These are phyloP conservation scores for Tagetes erecta DNA, from an alignment of 129 eudicot species.

Conservation along the genomic window DNA sequence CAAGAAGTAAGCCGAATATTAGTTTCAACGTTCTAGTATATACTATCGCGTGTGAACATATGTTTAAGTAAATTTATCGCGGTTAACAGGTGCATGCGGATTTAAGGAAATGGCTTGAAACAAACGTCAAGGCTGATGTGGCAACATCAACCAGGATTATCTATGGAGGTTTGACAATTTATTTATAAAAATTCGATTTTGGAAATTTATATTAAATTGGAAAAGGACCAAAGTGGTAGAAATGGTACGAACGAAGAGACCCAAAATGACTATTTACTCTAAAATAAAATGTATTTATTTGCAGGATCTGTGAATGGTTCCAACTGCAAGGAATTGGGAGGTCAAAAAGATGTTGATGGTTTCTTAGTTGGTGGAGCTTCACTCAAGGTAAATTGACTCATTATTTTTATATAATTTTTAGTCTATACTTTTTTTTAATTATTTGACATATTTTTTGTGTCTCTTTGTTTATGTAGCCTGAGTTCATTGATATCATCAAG, in stretches of 20 bases:
- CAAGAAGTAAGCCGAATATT: slow-evolving; percentile 52
- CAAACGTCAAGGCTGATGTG: slow-evolving; percentile 49
- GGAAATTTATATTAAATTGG: not conserved
- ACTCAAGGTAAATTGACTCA: slow-evolving; percentile 41
- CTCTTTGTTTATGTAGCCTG: slow-evolving; percentile 43
- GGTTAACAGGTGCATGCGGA: slow-evolving; percentile 54
- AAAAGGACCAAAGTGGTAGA: too few relatives aligned
- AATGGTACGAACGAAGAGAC: too few relatives aligned
- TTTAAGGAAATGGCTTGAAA: slow-evolving; percentile 62
- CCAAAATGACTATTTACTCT: too few relatives aligned
- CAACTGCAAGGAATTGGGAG: slow-evolving; percentile 71
- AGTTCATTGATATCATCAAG: slow-evolving; percentile 70
- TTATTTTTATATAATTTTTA: not conserved
- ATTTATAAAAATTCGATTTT: not conserved
- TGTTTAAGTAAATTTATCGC: not conserved
- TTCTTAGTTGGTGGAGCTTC: slow-evolving; percentile 79
- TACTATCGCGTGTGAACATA: not conserved
- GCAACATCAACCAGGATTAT: slow-evolving; percentile 64
- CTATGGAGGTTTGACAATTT: slow-evolving; percentile 53
- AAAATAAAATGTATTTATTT: not conserved
- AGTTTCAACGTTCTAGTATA: not conserved
- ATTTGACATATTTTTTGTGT: not conserved
- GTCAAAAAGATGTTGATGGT: slow-evolving; percentile 64
- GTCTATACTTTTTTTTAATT: not conserved
- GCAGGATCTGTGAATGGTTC: slow-evolving; percentile 67